phyloP scores from a whole-genome alignment of 345 rosid species.

The Toxicodendron radicans region DNA sequence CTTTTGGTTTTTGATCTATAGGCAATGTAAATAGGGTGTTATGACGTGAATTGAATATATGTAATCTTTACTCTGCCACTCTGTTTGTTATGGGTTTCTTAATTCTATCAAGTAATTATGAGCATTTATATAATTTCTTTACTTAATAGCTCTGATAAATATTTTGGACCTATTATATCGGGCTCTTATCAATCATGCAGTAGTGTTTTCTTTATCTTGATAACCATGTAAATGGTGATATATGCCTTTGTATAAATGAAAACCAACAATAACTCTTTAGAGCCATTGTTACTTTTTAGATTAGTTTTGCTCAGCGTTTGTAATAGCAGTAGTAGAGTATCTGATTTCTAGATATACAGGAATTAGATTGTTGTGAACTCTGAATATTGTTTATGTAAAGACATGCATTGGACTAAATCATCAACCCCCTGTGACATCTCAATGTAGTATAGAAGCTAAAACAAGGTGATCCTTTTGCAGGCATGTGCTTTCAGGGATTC shows the following conservation, averaged over 20 bases:
- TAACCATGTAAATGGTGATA: no score
- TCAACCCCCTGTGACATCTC: not conserved
- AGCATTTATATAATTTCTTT: not conserved
- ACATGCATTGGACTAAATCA: not conserved
- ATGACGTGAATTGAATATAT: not conserved
- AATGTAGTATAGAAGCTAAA: slow-evolving; percentile 12
- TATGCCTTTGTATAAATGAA: not conserved
- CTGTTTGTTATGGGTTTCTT: not conserved
- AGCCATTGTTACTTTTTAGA: not conserved
- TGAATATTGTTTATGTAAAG: not conserved
- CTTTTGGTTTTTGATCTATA: not conserved
- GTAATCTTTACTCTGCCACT: not conserved
- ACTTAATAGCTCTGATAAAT: not conserved
- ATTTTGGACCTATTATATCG: not conserved
- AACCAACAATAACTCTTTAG: not conserved
- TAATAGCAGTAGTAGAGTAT: not conserved
- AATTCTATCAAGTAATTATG: not conserved
- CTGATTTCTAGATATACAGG: not conserved
- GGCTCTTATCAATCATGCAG: no score
- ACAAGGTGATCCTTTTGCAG: slow-evolving; percentile 30
- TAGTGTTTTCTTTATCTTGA: no score
- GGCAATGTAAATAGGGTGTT: not conserved
- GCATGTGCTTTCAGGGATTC: slow-evolving; percentile 91
- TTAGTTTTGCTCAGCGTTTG: not conserved
- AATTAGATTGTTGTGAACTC: not conserved